These are phyloP conservation scores for Adansonia grandidieri DNA, from an alignment of 441 rosid species.

Conservation along the genomic window DNA sequence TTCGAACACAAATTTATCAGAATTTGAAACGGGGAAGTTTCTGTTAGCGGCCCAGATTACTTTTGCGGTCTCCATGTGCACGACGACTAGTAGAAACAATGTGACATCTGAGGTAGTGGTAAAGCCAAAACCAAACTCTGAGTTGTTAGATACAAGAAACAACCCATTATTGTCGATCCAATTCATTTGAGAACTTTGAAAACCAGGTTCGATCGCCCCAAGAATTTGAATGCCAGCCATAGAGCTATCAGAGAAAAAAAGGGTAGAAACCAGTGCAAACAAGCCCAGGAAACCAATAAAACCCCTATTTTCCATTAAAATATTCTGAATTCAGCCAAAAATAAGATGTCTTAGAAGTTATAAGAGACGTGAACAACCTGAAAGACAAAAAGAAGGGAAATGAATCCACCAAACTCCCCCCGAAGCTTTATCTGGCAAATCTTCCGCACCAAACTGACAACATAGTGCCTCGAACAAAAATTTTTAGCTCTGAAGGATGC, in stretches of 20 bases:
- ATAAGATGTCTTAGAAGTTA: neutral
- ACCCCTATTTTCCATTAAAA: slow-evolving; percentile 43
- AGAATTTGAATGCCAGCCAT: slow-evolving; percentile 41
- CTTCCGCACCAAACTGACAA: too few species aligned
- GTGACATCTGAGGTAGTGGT: slow-evolving; percentile 45
- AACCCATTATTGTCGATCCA: slow-evolving; percentile 64
- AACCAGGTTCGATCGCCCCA: slow-evolving; percentile 52
- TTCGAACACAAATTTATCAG: slow-evolving; percentile 61
- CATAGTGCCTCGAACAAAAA: neutral
- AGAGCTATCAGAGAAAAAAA: slow-evolving; percentile 43
- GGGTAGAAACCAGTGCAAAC: slow-evolving; percentile 34
- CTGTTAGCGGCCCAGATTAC: slow-evolving; percentile 84
- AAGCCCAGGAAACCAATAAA: slow-evolving; percentile 31
- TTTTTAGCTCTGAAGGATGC: neutral
- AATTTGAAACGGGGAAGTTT: slow-evolving; percentile 59
- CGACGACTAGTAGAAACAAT: slow-evolving; percentile 52
- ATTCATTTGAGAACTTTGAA: slow-evolving; percentile 70
- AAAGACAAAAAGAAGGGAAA: neutral
- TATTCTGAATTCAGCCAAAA: slow-evolving; percentile 16
- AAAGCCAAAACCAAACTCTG: slow-evolving; percentile 70
- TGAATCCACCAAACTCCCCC: too few species aligned
- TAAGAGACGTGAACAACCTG: neutral
- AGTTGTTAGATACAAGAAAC: slow-evolving; percentile 68
- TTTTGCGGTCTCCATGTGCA: slow-evolving; percentile 42
- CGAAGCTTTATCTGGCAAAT: too few species aligned